Conservation (phyloP, 164 flowering plant species). For the Sedum album region DNA sequence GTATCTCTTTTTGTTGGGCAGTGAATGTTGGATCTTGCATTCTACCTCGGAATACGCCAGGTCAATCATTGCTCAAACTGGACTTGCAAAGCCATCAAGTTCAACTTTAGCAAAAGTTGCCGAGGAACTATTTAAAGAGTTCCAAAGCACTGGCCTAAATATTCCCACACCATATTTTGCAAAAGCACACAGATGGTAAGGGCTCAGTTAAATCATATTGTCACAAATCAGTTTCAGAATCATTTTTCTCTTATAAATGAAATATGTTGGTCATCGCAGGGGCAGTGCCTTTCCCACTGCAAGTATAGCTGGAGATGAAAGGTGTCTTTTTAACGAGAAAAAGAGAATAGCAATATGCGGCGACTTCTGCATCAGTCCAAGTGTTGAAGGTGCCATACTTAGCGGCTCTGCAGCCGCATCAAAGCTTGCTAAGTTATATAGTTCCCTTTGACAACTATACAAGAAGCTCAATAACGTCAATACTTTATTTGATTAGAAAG, state of each 20-base stretch:
- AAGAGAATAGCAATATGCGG: conserved; percentile 71
- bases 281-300: conserved; percentile 73
- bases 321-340: conserved; percentile 49
- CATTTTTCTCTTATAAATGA: neutral
- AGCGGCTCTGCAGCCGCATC: conserved; percentile 70
- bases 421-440: conserved; percentile 28
- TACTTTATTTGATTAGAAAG: too few relatives aligned
- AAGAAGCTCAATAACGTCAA: too few relatives aligned
- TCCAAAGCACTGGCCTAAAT: conserved; percentile 34
- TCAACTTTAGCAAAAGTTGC: conserved; percentile 49
- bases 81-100: conserved; percentile 55
- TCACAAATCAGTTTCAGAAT: neutral
- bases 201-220: conserved; percentile 5
- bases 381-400: conserved; percentile 71
- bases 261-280: conserved; percentile 24
- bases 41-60: conserved; percentile 60
- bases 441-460: conserved; percentile 17
- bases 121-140: conserved; percentile 55
- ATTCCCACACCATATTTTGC: conserved; percentile 53
- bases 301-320: conserved; percentile 54
- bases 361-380: conserved; percentile 77
- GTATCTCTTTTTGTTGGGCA: conserved; percentile 16
- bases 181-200: conserved; percentile 89
- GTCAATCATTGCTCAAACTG: conserved; percentile 42
- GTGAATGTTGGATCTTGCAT: conserved; percentile 80